Percentiles rank a stretch among this genome's conserved stretches.
phyloP scores from a whole-genome alignment of 2,329 filamentous ascomycete species.

The Epichloe aotearoae region DNA sequence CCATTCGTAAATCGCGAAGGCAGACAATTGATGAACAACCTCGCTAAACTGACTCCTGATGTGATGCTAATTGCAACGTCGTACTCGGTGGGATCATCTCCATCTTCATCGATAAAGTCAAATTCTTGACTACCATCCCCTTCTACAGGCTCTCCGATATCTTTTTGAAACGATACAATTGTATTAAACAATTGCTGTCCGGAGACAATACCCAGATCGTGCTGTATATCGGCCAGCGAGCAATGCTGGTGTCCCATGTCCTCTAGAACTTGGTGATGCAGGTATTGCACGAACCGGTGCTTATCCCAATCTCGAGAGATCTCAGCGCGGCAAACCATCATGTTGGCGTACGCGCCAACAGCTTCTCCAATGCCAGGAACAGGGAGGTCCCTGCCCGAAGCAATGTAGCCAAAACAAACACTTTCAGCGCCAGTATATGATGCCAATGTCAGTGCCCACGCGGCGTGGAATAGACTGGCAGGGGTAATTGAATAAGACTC shows the following conservation, averaged over 20 bases:
- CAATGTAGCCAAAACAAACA: constrained; percentile 40
- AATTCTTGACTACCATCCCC: neutral
- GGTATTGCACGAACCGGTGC: constrained; percentile 16
- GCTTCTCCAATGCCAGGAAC: constrained; percentile 33
- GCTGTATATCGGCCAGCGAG: constrained; percentile 33
- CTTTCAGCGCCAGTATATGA: constrained; percentile 32
- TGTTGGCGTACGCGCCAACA: constrained; percentile 40
- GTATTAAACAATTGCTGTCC: constrained; percentile 18
- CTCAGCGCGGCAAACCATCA: constrained; percentile 36
- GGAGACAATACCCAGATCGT: constrained; percentile 13
- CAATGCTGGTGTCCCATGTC: constrained; percentile 35
- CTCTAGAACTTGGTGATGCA: constrained; percentile 32
- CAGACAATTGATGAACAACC: neutral
- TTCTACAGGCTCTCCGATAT: neutral
- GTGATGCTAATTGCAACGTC: constrained; percentile 13
- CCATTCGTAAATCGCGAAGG: constrained; percentile 1
- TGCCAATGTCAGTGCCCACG: constrained; percentile 37
- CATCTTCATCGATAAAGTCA: constrained; percentile 4
- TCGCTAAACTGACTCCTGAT: neutral
- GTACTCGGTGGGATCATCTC: constrained; percentile 14
- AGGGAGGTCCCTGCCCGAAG: constrained; percentile 38
- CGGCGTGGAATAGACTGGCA: constrained; percentile 35
- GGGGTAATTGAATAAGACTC: constrained; percentile 28
- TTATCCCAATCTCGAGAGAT: constrained; percentile 13
- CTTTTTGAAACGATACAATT: constrained; percentile 18